Evolutionary conservation across 306 rosid genomes (phyloP), one percentile per base, ranked within the genome.

Genomic region (Mimosa bimucronata): DNA sequence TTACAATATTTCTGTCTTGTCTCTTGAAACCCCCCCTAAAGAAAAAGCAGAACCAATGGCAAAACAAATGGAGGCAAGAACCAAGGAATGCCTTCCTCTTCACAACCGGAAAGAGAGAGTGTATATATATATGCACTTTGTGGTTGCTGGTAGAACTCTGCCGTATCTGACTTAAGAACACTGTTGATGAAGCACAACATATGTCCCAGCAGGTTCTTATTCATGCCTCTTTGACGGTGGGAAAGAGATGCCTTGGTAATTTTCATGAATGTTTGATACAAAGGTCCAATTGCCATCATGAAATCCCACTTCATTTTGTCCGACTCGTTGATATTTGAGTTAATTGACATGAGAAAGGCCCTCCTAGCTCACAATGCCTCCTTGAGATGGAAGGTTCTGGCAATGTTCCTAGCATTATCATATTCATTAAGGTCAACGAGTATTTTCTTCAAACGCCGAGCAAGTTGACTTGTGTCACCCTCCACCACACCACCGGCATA

Each of bases 381-480:
- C 82, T 85, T 94, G 48, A 94, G 97, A 80, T 88, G 88, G 82
- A 94, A 92, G 75, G 89, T 89, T 92, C 89, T 88, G 25, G 85
- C 90, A 78, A 94, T 79, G 83, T 77, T 86, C 87, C 97, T 87
- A 41, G 97, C 98, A 65, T 80, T 83, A 82, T 94, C 98, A 79
- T 92, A 94, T 76, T 94, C 92, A 40, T 94, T 88, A 77, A 94
- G 92, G 79, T 94, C 98, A 55, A 92, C 97, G 38, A 94, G 89
- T 88, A 92, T 86, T 88, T 94, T 94, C 89, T 92, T 94, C 64
- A 94, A 79, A 58, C 97, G 90, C 67, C 97, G 94, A 9, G 97
- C 97, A 40, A 94, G 91, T 81, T 89, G 88, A 34, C 78, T 82
- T 9, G 87, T 87, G 80, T 91, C 92, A 41, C 88, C 87, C 87